These are phyloP conservation scores for Scortechinia acanthostroma DNA, from an alignment of 2,329 filamentous ascomycete species.

Conservation along the genomic window DNA sequence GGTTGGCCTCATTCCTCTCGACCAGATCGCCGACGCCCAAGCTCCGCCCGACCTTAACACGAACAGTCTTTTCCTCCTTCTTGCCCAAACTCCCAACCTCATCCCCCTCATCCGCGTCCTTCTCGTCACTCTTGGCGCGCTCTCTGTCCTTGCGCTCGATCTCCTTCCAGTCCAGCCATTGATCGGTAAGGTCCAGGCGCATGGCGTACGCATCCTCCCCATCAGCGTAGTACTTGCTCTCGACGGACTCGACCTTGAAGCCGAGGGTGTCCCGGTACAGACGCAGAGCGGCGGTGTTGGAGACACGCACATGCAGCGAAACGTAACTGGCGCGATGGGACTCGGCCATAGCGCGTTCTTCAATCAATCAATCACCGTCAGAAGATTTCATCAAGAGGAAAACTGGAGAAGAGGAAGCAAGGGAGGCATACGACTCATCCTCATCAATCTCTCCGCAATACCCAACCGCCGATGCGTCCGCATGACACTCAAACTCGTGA, in stretches of 20 bases:
- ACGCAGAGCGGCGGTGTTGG: slow-evolving; percentile 82
- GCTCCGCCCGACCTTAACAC: slow-evolving; percentile 76
- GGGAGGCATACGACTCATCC: slow-evolving; percentile 73
- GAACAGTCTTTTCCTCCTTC: slow-evolving; percentile 57
- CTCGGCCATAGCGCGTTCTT: slow-evolving; percentile 93
- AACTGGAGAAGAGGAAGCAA: slow-evolving; percentile 2
- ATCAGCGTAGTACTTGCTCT: slow-evolving; percentile 91
- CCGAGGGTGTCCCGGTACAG: slow-evolving; percentile 88
- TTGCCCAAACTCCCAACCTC: slow-evolving; percentile 10
- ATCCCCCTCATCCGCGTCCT: slow-evolving; percentile 29
- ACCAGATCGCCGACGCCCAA: slow-evolving; percentile 75
- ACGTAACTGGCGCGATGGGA: slow-evolving; percentile 88
- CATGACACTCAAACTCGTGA: slow-evolving; percentile 93
- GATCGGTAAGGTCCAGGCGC: slow-evolving; percentile 69
- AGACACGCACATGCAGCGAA: slow-evolving; percentile 88
- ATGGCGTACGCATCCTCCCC: slow-evolving; percentile 94
- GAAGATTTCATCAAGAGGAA: neutral
- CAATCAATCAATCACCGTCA: neutral
- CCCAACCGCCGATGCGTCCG: slow-evolving; percentile 84
- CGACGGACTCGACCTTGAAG: slow-evolving; percentile 80
- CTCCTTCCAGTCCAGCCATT: slow-evolving; percentile 20
- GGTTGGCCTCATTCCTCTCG: slow-evolving; percentile 53
- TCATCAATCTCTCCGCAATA: slow-evolving; percentile 94
- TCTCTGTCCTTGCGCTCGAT: slow-evolving; percentile 31
- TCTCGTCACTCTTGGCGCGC: slow-evolving; percentile 33